Evolutionary conservation across 208 protist species (phyloP).

Genomic region (Trypanosomatidae sp.): DNA sequence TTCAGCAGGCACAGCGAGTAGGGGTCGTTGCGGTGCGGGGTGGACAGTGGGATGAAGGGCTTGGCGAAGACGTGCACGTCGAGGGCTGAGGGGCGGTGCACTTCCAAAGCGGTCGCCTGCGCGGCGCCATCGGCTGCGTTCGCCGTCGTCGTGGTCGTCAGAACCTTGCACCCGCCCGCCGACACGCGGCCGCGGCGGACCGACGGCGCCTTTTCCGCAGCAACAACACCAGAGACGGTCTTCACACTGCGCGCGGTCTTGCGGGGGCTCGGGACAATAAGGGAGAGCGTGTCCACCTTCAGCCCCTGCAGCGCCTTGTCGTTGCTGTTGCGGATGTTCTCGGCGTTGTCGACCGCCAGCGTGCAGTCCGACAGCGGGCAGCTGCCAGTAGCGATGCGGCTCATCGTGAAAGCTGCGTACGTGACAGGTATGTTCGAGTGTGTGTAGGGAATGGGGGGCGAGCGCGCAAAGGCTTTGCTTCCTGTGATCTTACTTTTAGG

Average conservation of each 20-base stretch:
- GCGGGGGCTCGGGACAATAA: conserved; percentile 2
- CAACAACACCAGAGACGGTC: neutral
- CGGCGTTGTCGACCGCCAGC: conserved; percentile 64
- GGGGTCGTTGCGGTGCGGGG: conserved; percentile 56
- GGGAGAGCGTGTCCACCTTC: neutral
- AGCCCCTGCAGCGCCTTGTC: conserved; percentile 10
- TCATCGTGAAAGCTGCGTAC: no score
- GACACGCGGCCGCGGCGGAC: conserved; percentile 7
- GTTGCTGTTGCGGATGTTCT: conserved; percentile 60
- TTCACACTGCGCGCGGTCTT: conserved; percentile 10
- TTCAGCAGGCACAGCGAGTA: conserved; percentile 48
- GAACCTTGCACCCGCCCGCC: conserved; percentile 1
- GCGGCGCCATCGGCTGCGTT: no score
- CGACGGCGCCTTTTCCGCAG: neutral
- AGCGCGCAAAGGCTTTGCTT: no score
- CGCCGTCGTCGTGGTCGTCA: neutral
- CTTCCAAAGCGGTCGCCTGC: no score
- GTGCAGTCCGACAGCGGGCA: conserved; percentile 78
- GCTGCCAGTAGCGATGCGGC: conserved; percentile 3
- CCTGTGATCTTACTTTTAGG: no score
- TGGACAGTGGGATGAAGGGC: no score
- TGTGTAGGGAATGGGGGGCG: no score
- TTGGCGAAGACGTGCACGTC: conserved; percentile 29
- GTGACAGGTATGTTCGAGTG: no score
- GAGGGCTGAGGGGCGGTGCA: no score